phyloP scores from a whole-genome alignment of 768 basidiomycete genomes.

The Pleurotus giganteus region DNA sequence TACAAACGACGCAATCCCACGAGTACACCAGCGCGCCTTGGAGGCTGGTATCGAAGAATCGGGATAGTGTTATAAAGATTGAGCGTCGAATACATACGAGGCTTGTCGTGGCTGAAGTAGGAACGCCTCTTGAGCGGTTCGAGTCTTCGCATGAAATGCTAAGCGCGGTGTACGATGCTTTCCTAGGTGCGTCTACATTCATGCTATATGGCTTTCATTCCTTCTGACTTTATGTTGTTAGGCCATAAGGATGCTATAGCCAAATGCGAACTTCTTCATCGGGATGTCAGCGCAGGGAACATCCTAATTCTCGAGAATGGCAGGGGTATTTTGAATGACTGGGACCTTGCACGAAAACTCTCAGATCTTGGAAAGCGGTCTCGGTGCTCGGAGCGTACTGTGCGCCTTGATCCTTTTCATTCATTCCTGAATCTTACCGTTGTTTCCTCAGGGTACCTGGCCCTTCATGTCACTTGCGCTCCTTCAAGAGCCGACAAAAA shows the following conservation, averaged over 20 bases:
- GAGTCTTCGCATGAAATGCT: background rate
- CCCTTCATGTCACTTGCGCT: conserved; percentile 27
- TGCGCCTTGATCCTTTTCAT: background rate
- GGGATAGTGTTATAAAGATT: background rate
- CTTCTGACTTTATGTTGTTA: background rate
- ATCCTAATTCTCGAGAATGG: conserved; percentile 3
- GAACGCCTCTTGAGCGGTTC: background rate
- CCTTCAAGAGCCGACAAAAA: conserved; percentile 14
- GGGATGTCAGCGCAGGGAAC: conserved; percentile 11
- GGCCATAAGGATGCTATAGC: conserved; percentile 10
- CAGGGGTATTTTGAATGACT: conserved; percentile 10
- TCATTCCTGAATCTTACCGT: background rate
- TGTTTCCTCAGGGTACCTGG: conserved; percentile 27
- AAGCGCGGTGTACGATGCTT: background rate
- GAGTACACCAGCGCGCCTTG: conserved; percentile 12
- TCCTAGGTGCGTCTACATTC: background rate
- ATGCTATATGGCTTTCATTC: background rate
- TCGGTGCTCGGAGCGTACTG: background rate
- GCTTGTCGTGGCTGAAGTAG: background rate
- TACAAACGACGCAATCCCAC: no score
- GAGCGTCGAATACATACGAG: background rate
- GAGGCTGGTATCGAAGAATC: background rate
- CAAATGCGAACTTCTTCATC: conserved; percentile 8
- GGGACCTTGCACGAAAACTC: conserved; percentile 6
- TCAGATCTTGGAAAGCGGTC: background rate